These are phyloP conservation scores for Eutrema heterophyllum DNA, from an alignment of 345 rosid genomes.

Conservation along the genomic window DNA sequence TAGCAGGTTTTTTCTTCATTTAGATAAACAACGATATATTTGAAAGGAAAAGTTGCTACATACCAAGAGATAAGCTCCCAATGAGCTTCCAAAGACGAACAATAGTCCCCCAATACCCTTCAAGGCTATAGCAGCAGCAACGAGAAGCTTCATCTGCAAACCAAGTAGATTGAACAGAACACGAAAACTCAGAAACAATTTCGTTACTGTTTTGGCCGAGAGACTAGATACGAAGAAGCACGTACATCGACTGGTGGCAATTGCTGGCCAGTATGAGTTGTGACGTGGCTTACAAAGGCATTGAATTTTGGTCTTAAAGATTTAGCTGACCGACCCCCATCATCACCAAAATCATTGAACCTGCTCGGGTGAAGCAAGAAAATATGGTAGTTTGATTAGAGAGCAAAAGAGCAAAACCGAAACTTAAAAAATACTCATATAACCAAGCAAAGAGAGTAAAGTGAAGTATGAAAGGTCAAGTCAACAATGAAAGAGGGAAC, in stretches of 20 bases:
- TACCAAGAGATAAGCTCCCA: slow-evolving; percentile 81
- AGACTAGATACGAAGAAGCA: not conserved
- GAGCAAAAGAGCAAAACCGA: no score
- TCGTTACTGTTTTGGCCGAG: not conserved
- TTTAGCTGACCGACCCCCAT: slow-evolving; percentile 64
- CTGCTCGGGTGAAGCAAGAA: slow-evolving; percentile 27
- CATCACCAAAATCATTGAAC: slow-evolving; percentile 55
- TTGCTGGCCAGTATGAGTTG: slow-evolving; percentile 45
- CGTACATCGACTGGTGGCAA: slow-evolving; percentile 50
- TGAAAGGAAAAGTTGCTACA: not conserved
- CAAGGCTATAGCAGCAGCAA: slow-evolving; percentile 48
- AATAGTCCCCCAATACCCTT: slow-evolving; percentile 68
- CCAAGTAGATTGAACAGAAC: not conserved
- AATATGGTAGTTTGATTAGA: no score
- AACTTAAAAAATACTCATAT: not conserved
- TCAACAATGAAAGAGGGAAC: not conserved
- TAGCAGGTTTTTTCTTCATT: not conserved
- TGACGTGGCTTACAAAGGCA: slow-evolving; percentile 38
- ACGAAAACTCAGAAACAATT: not conserved
- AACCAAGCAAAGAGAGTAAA: not conserved
- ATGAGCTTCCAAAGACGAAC: slow-evolving; percentile 57
- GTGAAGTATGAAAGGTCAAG: not conserved
- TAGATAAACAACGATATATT: not conserved
- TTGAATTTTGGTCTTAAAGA: slow-evolving; percentile 41
- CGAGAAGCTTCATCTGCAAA: slow-evolving; percentile 43